Conservation (phyloP, 805 yeast genomes). For the Teunomyces kruisii region DNA sequence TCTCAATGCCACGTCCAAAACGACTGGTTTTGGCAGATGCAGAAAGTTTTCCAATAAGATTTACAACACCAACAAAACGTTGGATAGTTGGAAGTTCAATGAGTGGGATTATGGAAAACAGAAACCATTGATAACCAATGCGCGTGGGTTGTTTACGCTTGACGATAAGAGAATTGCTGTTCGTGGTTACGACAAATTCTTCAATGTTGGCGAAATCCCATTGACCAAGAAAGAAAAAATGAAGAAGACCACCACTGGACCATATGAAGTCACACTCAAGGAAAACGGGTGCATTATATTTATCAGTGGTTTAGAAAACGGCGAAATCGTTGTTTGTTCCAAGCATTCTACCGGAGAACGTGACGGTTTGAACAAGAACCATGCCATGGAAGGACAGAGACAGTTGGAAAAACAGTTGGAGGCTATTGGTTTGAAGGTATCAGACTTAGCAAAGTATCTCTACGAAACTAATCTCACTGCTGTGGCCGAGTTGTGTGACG, state of each 20-base stretch:
- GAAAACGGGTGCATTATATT: conserved; percentile 94
- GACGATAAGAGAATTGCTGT: conserved; percentile 52
- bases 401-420: conserved; percentile 57
- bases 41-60: conserved; percentile 14
- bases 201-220: conserved; percentile 69
- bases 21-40: conserved; percentile 22
- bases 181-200: conserved; percentile 94
- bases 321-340: conserved; percentile 81
- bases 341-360: conserved; percentile 83
- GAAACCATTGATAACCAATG: conserved; percentile 43
- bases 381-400: conserved; percentile 69
- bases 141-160: conserved; percentile 79
- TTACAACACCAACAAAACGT: conserved; percentile 8
- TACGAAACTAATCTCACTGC: conserved; percentile 65
- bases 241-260: conserved; percentile 56
- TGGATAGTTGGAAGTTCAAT: conserved; percentile 70
- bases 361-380: conserved; percentile 56
- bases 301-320: conserved; percentile 73
- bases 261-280: conserved; percentile 77
- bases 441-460: conserved; percentile 57
- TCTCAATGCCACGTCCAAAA: conserved; percentile 17
- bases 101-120: conserved; percentile 82
- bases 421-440: conserved; percentile 33
- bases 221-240: conserved; percentile 52
- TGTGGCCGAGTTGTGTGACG: conserved; percentile 92